A percentile compares a stretch with the other conserved stretches of the same genome.
Conservation (phyloP, 768 basidiomycete genomes). For the Pulveroboletus sp. region DNA sequence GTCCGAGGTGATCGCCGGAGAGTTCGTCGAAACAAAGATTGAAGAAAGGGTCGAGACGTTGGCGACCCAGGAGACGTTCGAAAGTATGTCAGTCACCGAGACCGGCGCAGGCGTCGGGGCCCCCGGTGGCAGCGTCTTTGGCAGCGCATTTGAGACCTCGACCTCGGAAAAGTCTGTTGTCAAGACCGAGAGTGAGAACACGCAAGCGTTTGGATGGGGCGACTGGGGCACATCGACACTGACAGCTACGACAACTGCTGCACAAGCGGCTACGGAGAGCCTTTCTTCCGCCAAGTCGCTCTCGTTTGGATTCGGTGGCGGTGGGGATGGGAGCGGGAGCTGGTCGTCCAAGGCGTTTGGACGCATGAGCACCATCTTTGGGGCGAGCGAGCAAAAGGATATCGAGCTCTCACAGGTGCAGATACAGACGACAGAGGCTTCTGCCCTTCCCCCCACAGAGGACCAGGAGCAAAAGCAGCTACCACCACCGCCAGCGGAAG, state of each 20-base stretch:
- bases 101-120: not conserved
- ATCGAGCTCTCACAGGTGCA: not conserved
- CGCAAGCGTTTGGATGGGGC: not conserved
- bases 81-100: slow-evolving; percentile 1
- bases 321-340: not conserved
- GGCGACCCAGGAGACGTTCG: slow-evolving; percentile 4
- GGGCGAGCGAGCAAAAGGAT: not conserved
- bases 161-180: not conserved
- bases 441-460: not conserved
- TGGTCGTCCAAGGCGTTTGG: not conserved
- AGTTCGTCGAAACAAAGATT: not conserved
- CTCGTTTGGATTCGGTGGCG: not conserved
- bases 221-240: not conserved
- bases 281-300: not conserved
- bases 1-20: slow-evolving; percentile 2
- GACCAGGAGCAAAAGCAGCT: not conserved
- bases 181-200: not conserved
- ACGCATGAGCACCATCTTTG: not conserved
- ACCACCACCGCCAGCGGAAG: not conserved
- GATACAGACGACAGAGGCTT: not conserved
- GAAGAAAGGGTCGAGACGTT: slow-evolving; percentile 11
- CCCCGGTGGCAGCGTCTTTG: not conserved
- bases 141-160: not conserved
- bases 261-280: not conserved
- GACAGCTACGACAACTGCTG: not conserved